Evolutionary conservation across 352 stramenopile genomes (phyloP), one percentile per base, ranked within the genome.

Genomic region (Phytophthora sp.): DNA sequence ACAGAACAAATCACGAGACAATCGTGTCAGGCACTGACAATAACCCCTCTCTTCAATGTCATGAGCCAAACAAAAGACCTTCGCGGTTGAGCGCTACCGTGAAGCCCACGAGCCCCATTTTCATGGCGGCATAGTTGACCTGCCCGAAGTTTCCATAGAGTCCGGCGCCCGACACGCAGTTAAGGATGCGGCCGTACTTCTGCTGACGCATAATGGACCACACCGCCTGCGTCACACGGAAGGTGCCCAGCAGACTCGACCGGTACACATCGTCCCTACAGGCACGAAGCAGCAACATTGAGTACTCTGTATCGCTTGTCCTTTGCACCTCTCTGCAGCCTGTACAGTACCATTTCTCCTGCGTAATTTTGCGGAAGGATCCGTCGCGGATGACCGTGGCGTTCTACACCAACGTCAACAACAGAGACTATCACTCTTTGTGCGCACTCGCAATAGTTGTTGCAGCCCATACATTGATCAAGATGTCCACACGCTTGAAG

Each of bases 141-240:
- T 93, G 84, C 3, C 84, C 84, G 58, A 93, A 93, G 64, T 93
- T 90, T 15, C 84, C 84, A 42, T 93, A 93, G 23, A 93, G 63
- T 1, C 84, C 84, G 2, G 81, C 68, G 15, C 76, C 80, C 13
- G 81, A 90, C 56, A 85, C 73, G 52, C 81, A 90, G 63, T 90
- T 88, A 42, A 92, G 71, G 58, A 92, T 88, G 46, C 81, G 80
- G 6, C 84, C 84, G 55, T 90, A 90, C 47, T 85, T 85, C 67
- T 92, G 81, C 31, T 79, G 47, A 21, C 84, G 77, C 84, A 92
- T 90, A 54, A 88, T 70, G 8, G 81, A 66, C 84, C 84, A 92
- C 57, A 79, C 84, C 0, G 84, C 84, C 60, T 88, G 65, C 30
- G 84, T 87, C n/a, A 88, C 77, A 11, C 53, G 59, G 55, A 92